A percentile compares a stretch with the other conserved stretches of the same genome.
phyloP scores from a whole-genome alignment of 129 eudicot genomes.

The Helianthus tuberosus region DNA sequence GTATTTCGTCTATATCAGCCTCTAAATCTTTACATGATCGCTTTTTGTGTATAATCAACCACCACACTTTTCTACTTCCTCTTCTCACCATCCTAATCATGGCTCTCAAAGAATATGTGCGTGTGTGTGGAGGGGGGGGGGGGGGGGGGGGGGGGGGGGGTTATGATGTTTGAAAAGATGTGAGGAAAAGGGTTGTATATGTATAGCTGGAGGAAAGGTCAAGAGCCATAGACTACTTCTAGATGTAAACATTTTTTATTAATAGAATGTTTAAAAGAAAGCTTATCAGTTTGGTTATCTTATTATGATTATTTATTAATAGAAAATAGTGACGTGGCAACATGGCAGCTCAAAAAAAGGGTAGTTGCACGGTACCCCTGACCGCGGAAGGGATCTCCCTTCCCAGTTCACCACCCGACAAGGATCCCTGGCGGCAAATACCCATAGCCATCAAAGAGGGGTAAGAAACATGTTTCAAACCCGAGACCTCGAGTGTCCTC shows the following conservation, averaged over 20 bases:
- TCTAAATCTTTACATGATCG: conserved; percentile 31
- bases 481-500: too few species aligned
- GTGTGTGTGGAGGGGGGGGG: background rate
- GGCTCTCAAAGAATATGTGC: background rate
- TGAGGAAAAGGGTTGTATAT: background rate
- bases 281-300: background rate
- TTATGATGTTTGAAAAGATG: background rate
- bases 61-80: conserved; percentile 49
- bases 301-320: background rate
- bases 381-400: too few species aligned
- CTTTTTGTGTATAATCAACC: conserved; percentile 42
- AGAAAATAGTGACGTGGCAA: background rate
- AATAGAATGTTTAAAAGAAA: background rate
- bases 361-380: too few species aligned
- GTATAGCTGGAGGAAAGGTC: background rate
- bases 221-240: background rate
- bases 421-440: too few species aligned
- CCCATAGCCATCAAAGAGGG: too few species aligned
- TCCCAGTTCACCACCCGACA: too few species aligned
- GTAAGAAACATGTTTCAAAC: too few species aligned
- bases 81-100: conserved; percentile 28
- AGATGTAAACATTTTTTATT: background rate
- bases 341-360: background rate
- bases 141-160: too few species aligned
- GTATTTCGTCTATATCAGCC: conserved; percentile 48